Evolutionary conservation across 371 early-diverging fungal species (phyloP).

Genomic region (Catenaria anguillulae): DNA sequence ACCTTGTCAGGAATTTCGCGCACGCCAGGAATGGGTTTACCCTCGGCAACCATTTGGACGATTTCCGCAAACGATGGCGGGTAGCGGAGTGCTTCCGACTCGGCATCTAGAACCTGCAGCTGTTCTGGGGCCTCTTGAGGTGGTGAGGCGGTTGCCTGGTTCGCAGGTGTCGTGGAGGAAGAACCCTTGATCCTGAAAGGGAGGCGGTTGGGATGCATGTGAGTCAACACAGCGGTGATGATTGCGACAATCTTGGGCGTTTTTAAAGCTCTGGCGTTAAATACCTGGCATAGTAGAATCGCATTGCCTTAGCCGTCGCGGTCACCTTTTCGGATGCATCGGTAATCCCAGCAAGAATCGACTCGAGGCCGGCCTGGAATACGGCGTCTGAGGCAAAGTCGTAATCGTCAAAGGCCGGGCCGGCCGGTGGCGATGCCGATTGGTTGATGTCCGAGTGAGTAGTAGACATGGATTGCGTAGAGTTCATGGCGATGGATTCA

Average conservation of each 20-base stretch:
- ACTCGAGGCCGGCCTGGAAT: slow-evolving; percentile 18
- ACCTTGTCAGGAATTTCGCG: slow-evolving; percentile 23
- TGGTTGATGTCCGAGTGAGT: too few species aligned
- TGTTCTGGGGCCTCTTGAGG: neutral
- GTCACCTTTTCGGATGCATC: slow-evolving; percentile 2
- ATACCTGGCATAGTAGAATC: slow-evolving; percentile 16
- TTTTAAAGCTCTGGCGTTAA: neutral
- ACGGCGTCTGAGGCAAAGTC: slow-evolving; percentile 16
- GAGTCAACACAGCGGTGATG: too few species aligned
- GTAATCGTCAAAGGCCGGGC: slow-evolving; percentile 9
- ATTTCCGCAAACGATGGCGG: slow-evolving; percentile 20
- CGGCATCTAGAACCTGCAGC: neutral
- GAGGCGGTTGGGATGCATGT: too few species aligned
- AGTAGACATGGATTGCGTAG: too few species aligned
- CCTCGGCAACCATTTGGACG: slow-evolving; percentile 21
- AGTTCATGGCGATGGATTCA: too few species aligned
- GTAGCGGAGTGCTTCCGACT: slow-evolving; percentile 8
- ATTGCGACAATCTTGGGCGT: too few species aligned
- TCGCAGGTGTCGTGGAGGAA: too few species aligned
- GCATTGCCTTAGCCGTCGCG: slow-evolving; percentile 17
- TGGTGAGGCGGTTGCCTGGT: neutral
- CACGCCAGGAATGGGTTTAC: slow-evolving; percentile 28
- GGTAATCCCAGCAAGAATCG: slow-evolving; percentile 11
- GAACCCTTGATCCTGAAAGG: too few species aligned
- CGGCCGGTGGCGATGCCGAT: too few species aligned